These are phyloP conservation scores for Tricladium varicosporioides DNA, from an alignment of 2,329 filamentous ascomycete species.

Conservation along the genomic window DNA sequence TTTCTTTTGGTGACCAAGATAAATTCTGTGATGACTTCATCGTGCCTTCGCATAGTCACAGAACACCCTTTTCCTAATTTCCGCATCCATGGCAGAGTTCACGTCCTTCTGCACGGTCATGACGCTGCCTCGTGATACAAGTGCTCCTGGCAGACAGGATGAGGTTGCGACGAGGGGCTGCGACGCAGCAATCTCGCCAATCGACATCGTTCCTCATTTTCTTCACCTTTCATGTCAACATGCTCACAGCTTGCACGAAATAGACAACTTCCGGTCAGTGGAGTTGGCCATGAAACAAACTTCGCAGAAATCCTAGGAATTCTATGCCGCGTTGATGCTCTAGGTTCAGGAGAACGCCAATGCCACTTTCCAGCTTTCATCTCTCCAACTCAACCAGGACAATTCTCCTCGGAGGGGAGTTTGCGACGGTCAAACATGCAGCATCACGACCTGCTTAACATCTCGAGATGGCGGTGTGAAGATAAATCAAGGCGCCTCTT, in stretches of 20 bases:
- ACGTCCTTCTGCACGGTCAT: slow-evolving; percentile 3
- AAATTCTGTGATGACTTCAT: slow-evolving; percentile 5
- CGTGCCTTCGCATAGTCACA: neutral
- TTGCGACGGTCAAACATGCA: neutral
- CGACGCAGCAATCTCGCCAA: neutral
- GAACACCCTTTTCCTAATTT: neutral
- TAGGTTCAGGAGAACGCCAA: no score
- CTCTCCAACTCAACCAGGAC: neutral
- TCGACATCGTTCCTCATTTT: neutral
- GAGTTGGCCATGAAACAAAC: no score
- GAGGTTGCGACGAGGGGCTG: neutral
- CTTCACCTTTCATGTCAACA: no score
- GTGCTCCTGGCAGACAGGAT: neutral
- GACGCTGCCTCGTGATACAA: neutral
- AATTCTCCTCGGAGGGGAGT: neutral
- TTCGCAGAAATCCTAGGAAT: no score
- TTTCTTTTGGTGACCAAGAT: neutral
- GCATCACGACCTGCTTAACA: slow-evolving; percentile 1
- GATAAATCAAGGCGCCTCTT: neutral
- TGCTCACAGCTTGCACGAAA: no score
- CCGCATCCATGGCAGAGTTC: neutral
- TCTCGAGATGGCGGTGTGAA: slow-evolving; percentile 4
- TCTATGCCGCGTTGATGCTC: no score
- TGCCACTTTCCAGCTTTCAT: no score
- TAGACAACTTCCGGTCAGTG: no score